A percentile compares a stretch with the other conserved stretches of the same genome.
Conservation (phyloP, 2,329 filamentous ascomycete genomes). For the Aspergillus puulaauensis region DNA sequence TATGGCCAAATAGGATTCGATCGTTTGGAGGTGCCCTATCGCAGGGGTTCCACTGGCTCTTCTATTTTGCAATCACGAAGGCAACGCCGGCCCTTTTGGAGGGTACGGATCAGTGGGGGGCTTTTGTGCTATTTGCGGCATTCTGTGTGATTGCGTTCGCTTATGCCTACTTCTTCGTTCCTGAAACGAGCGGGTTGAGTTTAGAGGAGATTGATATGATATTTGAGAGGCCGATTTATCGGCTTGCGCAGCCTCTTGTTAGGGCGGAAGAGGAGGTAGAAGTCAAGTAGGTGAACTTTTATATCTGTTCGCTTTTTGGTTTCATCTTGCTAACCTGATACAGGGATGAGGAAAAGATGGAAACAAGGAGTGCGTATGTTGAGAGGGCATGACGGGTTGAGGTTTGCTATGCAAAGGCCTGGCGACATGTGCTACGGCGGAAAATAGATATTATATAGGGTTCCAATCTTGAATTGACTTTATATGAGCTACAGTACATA, state of each 20-base stretch:
- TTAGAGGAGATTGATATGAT: slow-evolving; percentile 8
- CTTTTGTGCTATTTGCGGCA: slow-evolving; percentile 11
- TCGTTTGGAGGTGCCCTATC: slow-evolving; percentile 43
- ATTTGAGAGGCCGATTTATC: neutral
- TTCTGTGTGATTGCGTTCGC: slow-evolving; percentile 6
- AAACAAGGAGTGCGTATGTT: no score
- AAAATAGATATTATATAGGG: no score
- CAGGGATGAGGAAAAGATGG: no score
- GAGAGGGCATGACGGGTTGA: no score
- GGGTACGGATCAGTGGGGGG: neutral
- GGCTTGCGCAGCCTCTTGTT: neutral
- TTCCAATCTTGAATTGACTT: no score
- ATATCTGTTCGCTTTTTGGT: no score
- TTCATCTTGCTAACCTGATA: no score
- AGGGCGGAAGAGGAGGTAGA: neutral
- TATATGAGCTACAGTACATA: no score
- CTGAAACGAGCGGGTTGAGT: slow-evolving; percentile 5
- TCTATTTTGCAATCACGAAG: slow-evolving; percentile 41
- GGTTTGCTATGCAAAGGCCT: no score
- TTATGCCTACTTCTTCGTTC: slow-evolving; percentile 3
- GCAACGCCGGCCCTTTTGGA: slow-evolving; percentile 32
- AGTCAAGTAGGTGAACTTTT: neutral
- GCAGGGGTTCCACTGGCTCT: slow-evolving; percentile 45
- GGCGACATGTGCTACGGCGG: no score
- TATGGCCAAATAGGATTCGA: slow-evolving; percentile 48